phyloP scores from a whole-genome alignment of 768 basidiomycete genomes.

The Tylopilus plumbeoviolaceoides region DNA sequence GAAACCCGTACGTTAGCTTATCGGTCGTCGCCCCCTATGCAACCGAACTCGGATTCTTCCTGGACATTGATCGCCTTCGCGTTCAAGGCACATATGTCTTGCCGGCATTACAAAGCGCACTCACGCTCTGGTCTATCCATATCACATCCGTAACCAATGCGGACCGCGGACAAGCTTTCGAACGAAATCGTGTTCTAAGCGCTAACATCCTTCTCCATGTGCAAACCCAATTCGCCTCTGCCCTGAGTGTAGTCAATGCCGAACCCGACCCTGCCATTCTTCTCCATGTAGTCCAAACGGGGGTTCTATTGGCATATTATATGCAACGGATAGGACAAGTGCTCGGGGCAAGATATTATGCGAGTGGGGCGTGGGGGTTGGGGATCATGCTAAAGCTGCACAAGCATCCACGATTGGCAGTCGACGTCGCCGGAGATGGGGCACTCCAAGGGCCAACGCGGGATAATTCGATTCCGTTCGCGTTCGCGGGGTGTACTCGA shows the following conservation, averaged over 20 bases:
- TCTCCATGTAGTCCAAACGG: slow-evolving; percentile 54
- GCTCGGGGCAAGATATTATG: slow-evolving; percentile 58
- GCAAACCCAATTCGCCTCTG: slow-evolving; percentile 43
- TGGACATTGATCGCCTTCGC: slow-evolving; percentile 47
- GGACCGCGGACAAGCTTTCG: slow-evolving; percentile 28
- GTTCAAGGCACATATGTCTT: slow-evolving; percentile 39
- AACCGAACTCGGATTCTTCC: slow-evolving; percentile 63
- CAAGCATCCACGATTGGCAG: slow-evolving; percentile 15
- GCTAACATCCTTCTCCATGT: slow-evolving; percentile 43
- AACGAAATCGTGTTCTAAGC: not conserved
- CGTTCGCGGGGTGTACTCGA: slow-evolving; percentile 5
- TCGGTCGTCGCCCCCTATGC: slow-evolving; percentile 50
- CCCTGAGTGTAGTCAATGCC: slow-evolving; percentile 36
- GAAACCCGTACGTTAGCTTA: slow-evolving; percentile 13
- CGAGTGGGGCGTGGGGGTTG: slow-evolving; percentile 44
- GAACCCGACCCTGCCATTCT: slow-evolving; percentile 35
- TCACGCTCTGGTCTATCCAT: slow-evolving; percentile 52
- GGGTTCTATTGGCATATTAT: slow-evolving; percentile 63
- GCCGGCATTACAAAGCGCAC: slow-evolving; percentile 44
- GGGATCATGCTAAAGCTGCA: slow-evolving; percentile 47
- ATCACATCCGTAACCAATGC: slow-evolving; percentile 38
- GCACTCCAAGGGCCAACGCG: not conserved
- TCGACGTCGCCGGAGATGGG: not conserved
- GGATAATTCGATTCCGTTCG: not conserved
- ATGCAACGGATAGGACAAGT: slow-evolving; percentile 57